Evolutionary conservation across 352 stramenopile genomes (phyloP).

Genomic region (Lagenidium sp.): DNA sequence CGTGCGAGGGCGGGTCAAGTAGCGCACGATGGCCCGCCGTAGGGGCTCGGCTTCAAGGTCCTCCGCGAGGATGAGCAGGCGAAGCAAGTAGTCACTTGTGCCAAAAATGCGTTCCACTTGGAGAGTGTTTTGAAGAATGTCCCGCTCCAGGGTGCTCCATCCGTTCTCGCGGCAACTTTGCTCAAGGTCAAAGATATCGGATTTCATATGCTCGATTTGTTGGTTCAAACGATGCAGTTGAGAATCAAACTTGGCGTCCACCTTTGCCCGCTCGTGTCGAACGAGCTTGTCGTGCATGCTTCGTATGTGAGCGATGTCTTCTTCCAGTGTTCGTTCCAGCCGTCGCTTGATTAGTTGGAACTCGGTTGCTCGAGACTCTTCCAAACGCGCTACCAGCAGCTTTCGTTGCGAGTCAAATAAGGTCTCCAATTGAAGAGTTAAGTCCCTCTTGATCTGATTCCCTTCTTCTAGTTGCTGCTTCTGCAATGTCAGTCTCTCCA

Average conservation of each 20-base stretch:
- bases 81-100: conserved; percentile 58
- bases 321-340: conserved; percentile 37
- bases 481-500: conserved; percentile 40
- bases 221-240: conserved; percentile 25
- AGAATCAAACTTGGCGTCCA: conserved; percentile 51
- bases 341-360: conserved; percentile 30
- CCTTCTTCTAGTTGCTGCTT: conserved; percentile 40
- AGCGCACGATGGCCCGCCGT: conserved; percentile 37
- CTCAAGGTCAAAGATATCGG: conserved; percentile 34
- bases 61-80: conserved; percentile 62
- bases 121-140: conserved; percentile 34
- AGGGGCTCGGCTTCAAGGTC: conserved; percentile 56
- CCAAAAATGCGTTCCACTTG: conserved; percentile 67
- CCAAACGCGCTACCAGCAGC: conserved; percentile 27
- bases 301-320: conserved; percentile 53
- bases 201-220: conserved; percentile 31
- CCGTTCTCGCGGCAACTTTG: conserved; percentile 35
- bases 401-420: conserved; percentile 39
- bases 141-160: conserved; percentile 47
- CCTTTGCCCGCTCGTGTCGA: conserved; percentile 47
- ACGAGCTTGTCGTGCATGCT: conserved; percentile 51
- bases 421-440: conserved; percentile 28
- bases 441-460: conserved; percentile 37
- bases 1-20: conserved; percentile 32
- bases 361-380: conserved; percentile 22